Evolutionary conservation across 805 yeast genomes (phyloP).

Genomic region (Priceomyces medius): DNA sequence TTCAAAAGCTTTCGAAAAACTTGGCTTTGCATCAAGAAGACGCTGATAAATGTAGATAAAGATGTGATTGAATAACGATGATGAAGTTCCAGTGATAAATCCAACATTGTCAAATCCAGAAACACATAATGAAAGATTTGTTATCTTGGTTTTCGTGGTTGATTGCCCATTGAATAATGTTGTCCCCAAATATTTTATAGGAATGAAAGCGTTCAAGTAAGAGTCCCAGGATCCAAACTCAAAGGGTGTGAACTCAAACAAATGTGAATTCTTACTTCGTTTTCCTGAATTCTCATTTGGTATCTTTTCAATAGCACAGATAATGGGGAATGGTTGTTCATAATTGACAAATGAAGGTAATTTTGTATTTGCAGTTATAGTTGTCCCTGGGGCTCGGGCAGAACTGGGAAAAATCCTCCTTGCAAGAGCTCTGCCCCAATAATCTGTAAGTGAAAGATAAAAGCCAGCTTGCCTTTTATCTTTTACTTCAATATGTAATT

Average conservation of each 20-base stretch:
- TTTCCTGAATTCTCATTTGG: slow-evolving; percentile 24
- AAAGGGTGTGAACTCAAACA: slow-evolving; percentile 61
- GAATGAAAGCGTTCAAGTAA: slow-evolving; percentile 44
- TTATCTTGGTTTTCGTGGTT: slow-evolving; percentile 16
- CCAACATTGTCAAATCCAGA: slow-evolving; percentile 59
- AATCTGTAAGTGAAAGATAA: slow-evolving; percentile 60
- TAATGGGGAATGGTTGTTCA: slow-evolving; percentile 52
- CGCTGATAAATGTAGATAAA: slow-evolving; percentile 48
- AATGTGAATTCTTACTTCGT: slow-evolving; percentile 34
- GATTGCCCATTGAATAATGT: slow-evolving; percentile 44
- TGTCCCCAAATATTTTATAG: slow-evolving; percentile 55
- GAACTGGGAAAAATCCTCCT: slow-evolving; percentile 42
- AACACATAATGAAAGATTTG: slow-evolving; percentile 39
- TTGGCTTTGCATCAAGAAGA: slow-evolving; percentile 30
- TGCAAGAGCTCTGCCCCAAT: slow-evolving; percentile 65
- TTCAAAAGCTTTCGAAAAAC: slow-evolving; percentile 32
- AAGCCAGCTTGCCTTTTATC: slow-evolving; percentile 54
- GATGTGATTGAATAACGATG: slow-evolving; percentile 58
- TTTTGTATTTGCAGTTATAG: slow-evolving; percentile 39
- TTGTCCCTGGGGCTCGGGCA: slow-evolving; percentile 33
- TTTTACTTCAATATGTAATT: slow-evolving; percentile 53
- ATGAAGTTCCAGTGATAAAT: slow-evolving; percentile 61
- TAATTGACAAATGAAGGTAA: slow-evolving; percentile 34
- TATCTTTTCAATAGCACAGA: slow-evolving; percentile 40
- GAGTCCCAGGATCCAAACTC: slow-evolving; percentile 72